Base-by-base conservation (phyloP, 1,284 basidiomycete genomes). In the Boletus smithii region DNA sequence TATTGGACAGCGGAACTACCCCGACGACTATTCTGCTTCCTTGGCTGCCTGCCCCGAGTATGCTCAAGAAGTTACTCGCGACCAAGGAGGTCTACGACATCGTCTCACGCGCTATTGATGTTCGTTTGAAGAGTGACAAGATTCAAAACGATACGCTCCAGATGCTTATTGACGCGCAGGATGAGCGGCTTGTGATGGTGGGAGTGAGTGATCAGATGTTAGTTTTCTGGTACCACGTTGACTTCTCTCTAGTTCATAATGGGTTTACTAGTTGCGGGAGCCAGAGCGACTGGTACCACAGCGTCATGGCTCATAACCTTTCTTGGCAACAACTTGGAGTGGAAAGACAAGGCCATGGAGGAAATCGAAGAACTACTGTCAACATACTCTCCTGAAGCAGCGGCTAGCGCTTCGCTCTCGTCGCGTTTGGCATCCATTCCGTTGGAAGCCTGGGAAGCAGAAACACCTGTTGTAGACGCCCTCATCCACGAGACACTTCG, bases 71-170 rank as follows among this genome's bases (percentile, higher is more conserved):
- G 60, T 61, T 85, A 26, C 73, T 78, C 60, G 79, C 85, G 11
- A 87, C 85, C 23, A 86, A 84, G 63, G 70, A 78, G 52, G 82
- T 88, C 49, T 86, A 87, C 60, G 76, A 81, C 54, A 85, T 87
- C 54, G 64, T 88, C 44, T 70, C 72, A 45, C 63, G 64, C 17
- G 78, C 79, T 32, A 76, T 88, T 51, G 72, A 75, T 46, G 66
- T 71, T 27, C 72, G 85, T 51, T 63, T 78, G 57, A 62, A 73
- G 51, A 79, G 75, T 54, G 80, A 78, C n/a, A 64, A 75, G 35
- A 65, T 73, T 38, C 72, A 72, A 47, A 74, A 83, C 51, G 85
- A 88, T 55, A 81, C 83, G 4, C 71, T 88, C 24, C 85, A 88
- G 55, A 79, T 84, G 72, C 74, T 88, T 37, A 63, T 88, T 37